Evolutionary conservation across 768 basidiomycete species (phyloP), one percentile per base, ranked within the genome.

Genomic region (Hemileccinum rubropunctum): DNA sequence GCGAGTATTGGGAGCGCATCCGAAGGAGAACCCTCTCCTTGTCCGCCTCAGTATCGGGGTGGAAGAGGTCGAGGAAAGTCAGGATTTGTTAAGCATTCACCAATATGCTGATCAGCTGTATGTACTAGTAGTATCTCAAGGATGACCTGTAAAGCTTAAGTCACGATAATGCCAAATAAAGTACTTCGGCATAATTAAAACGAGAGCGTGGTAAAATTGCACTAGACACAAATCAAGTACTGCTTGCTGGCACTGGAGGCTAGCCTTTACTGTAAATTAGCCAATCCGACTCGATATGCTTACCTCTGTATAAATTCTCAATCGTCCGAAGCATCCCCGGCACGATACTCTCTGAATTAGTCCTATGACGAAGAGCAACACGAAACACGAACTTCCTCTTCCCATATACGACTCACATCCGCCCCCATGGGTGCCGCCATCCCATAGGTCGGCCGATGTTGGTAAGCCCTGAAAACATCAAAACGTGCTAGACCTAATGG

Each of bases 1-100:
- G 92, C 91, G 12, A 90, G 87, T 52, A 77, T 94, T 7, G 92
- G 92, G 18, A 88, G 91, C 14, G 89, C 92, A 91, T 63, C 75
- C 82, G 0, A 67, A 70, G 23, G 78, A 81, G 20, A 79, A 91
- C 67, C 86, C 89, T 8, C 71, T 78, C 12, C 66, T 89, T 41
- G 70, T 94, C 44, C 78, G 92, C 47, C 67, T 95, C 26, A 91
- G 89, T 56, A 74, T 93, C 44, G 92, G 92, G 3, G 78, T 94
- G 1, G 92, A 95, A 68, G 89, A 93, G 39, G 63, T 88, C 3
- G 82, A 86, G 62, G 87, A 79, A 61, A 51, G 76, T 55, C 17
- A 50, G n/a, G 42, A 46, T 50, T 34, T 30, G 11, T 51, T 15
- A 40, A 38, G 15, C 26, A 10, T 39, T 36, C 6, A 42, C 11